Base-by-base conservation (phyloP, 805 yeast species). In the Cyberlindnera galapagoensis region DNA sequence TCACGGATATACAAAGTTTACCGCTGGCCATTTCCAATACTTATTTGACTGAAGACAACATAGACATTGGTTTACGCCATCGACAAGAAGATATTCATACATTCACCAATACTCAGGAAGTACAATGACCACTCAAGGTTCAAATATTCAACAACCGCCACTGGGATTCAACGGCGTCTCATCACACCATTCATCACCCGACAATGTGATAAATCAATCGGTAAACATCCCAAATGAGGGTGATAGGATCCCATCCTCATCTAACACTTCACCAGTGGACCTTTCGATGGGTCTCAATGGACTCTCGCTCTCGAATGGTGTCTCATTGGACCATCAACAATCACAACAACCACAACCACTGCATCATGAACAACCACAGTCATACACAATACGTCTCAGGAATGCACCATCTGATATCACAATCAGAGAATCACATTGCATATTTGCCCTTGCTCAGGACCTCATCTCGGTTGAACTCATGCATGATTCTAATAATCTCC, bases 401-500 rank as follows among this genome's bases (percentile, higher is more conserved):
- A 79, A 78, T 47, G 49, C 79, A 9, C 92, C 94, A 7, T 44
- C 57, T 4, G 86, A 82, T 56, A 60, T 81, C 18, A 55, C 82
- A 3, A 43, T 66, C 21, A 69, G 92, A 52, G 94, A 82, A 53
- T 77, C 83, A 3, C 63, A 70, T 30, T 63, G 79, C 11, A 66
- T 82, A 7, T 82, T 82, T 51, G 70, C 90, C 6, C 58, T 82
- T 34, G 82, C 84, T n/a, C 58, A 65, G 40, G 85, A 79, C 44
- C 79, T 78, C 28, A 42, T 67, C 21, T 65, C 58, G 36, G 58
- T 75, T 24, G 80, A 74, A 34, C 43, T 74, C 23, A 48, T 58
- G 17, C 68, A 66, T 28, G 57, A 49, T 19, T 45, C 56, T 16
- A 52, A 40, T 22, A 47, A 42, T 37, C 29, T 50, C 32, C 66